phyloP scores from a whole-genome alignment of 2,329 filamentous ascomycete genomes.

The Botrytis hyacinthi region DNA sequence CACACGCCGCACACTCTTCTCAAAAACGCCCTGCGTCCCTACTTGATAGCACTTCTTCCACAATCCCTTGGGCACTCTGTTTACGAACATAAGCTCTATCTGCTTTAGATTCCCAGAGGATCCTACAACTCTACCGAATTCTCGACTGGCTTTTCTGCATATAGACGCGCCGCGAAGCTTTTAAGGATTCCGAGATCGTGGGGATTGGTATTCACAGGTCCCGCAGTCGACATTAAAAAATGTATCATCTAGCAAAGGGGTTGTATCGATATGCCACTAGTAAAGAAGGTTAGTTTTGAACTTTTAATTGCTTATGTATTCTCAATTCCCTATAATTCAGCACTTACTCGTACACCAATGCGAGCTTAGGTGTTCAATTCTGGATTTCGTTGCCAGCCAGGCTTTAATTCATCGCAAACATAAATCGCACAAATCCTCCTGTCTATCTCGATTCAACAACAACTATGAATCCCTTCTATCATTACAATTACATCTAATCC shows the following conservation, averaged over 20 bases:
- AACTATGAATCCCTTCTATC: too few relatives aligned
- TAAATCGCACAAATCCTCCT: neutral
- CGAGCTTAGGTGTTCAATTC: neutral
- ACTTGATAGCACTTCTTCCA: neutral
- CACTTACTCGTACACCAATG: neutral
- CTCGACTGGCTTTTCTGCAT: neutral
- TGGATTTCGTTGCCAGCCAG: neutral
- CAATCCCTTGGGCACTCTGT: neutral
- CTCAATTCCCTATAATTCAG: neutral
- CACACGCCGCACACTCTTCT: neutral
- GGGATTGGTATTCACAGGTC: neutral
- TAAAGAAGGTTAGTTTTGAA: slow-evolving; percentile 71
- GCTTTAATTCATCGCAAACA: neutral
- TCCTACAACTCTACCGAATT: neutral
- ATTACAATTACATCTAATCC: neutral
- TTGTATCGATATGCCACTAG: slow-evolving; percentile 93
- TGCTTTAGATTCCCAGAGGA: neutral
- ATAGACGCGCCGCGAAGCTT: neutral
- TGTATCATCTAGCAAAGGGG: slow-evolving; percentile 96
- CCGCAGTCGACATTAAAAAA: slow-evolving; percentile 41
- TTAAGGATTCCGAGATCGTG: neutral
- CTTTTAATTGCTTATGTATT: slow-evolving; percentile 24
- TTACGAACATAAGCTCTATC: neutral
- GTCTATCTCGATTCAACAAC: neutral
- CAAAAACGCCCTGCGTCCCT: neutral